These are phyloP conservation scores for Phoma sp. DNA, from an alignment of 2,329 filamentous ascomycete species.

Conservation along the genomic window DNA sequence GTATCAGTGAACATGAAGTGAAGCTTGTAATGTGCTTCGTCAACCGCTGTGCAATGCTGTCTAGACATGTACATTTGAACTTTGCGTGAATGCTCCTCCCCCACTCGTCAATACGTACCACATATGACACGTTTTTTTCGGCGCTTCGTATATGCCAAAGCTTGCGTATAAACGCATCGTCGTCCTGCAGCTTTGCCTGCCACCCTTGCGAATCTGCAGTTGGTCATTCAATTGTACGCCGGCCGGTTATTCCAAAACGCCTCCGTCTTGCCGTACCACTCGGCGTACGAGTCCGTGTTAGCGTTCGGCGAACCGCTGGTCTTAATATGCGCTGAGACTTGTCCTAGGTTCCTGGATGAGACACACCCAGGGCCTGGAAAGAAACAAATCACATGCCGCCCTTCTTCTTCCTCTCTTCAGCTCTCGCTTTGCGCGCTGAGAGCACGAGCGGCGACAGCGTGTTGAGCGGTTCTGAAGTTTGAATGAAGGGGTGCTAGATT, in stretches of 20 bases:
- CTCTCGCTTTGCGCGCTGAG: slow-evolving; percentile 82
- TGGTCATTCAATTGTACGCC: not conserved
- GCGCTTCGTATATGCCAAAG: slow-evolving; percentile 3
- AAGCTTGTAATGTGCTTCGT: not conserved
- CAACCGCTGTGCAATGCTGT: slow-evolving; percentile 11
- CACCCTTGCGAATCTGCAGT: not conserved
- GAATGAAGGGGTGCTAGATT: slow-evolving; percentile 56
- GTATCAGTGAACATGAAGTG: not conserved
- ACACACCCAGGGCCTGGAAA: slow-evolving; percentile 28
- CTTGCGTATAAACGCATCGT: not conserved
- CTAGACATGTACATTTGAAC: slow-evolving; percentile 10
- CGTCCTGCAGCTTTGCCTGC: slow-evolving; percentile 1
- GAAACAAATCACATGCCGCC: slow-evolving; percentile 47
- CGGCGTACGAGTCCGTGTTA: slow-evolving; percentile 34
- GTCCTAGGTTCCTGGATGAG: slow-evolving; percentile 36
- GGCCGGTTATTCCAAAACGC: slow-evolving; percentile 9
- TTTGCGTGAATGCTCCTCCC: not conserved
- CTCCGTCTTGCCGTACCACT: slow-evolving; percentile 36
- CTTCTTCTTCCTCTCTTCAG: slow-evolving; percentile 70
- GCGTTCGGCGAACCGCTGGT: slow-evolving; percentile 23
- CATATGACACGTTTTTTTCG: not conserved
- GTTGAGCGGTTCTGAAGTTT: slow-evolving; percentile 59
- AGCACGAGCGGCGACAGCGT: slow-evolving; percentile 86
- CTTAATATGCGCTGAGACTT: slow-evolving; percentile 25
- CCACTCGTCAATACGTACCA: slow-evolving; percentile 5